Base-by-base conservation (phyloP, 2,329 filamentous ascomycete genomes). In the Venturia aucupariae region DNA sequence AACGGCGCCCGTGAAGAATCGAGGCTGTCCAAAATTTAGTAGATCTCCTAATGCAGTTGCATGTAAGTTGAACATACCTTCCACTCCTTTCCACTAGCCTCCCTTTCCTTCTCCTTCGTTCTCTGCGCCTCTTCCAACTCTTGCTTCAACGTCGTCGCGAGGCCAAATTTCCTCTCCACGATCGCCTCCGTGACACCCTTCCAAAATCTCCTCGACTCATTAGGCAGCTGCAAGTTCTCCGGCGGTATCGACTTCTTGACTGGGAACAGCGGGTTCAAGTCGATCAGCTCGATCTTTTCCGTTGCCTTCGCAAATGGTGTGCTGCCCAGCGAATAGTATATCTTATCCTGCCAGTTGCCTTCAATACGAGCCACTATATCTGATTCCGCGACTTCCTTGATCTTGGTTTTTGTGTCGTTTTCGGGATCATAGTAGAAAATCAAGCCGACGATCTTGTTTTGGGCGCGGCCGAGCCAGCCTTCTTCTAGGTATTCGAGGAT, bases 401-500 rank as follows among this genome's bases (percentile, higher is more conserved):
- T 87, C 70, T 84, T 87, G 5, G 79, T 86, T 75, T 88, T 90
- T 73, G 84, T 85, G 74, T 97, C 93, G 65, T 92, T 93, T 27
- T 90, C 85, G 0, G 92, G 89, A 71, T 96, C 89, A 70, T 96
- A 96, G 61, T 84, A 88, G 82, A 96, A 99, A 64, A 97, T 83
- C 64, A 97, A 86, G 22, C 94, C 94, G 67, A 95, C 86, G 42
- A 99, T 88, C 72, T 89, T 92, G 76, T 97, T 96, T 70, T 95
- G 93, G 24, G 90, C 85, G 68, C 90, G 90, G 59, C 92, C 90
- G 38, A 97, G 82, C 92, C 94, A 99, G 61, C 92, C 92, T 70
- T 97, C 93, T 72, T 97, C 93, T 64, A 92, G 80, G 74, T 99
- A 99, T 71, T 95, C 88, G 59, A 99, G 78, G 67, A 99, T 96